phyloP scores from a whole-genome alignment of 148 eudicot species.

The Rhododendron ovatum region DNA sequence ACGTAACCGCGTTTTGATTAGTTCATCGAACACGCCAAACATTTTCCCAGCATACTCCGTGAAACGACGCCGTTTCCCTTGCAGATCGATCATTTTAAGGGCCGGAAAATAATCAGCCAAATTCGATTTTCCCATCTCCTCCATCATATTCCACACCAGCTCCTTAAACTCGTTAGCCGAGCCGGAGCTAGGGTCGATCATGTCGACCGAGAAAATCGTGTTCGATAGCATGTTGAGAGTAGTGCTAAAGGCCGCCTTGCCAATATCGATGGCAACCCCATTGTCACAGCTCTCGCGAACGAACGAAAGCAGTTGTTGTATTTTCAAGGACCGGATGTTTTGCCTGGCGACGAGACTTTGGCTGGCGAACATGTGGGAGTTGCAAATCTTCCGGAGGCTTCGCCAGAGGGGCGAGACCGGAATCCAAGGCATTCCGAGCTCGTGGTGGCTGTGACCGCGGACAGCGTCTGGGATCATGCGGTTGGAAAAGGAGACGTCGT shows the following conservation, averaged over 20 bases:
- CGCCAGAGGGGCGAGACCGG: not conserved
- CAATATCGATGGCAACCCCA: not conserved
- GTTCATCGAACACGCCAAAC: not conserved
- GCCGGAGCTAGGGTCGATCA: not conserved
- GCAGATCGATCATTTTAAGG: not conserved
- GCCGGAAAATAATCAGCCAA: not conserved
- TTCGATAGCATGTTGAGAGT: not conserved
- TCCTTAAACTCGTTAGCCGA: not conserved
- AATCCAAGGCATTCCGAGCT: not conserved
- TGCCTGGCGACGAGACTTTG: not conserved
- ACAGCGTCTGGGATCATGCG: not conserved
- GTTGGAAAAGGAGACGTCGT: not conserved
- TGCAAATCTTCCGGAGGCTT: not conserved
- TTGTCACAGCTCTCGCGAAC: not conserved
- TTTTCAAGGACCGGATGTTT: not conserved
- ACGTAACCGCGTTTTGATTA: not conserved
- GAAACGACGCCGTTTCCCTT: not conserved
- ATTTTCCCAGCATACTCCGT: not conserved
- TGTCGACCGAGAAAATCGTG: not conserved
- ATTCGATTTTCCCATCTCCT: not conserved
- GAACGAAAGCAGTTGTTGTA: not conserved
- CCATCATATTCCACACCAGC: not conserved
- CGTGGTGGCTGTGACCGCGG: not conserved
- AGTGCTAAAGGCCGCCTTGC: not conserved
- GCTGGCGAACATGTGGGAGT: not conserved